Evolutionary conservation across 768 basidiomycete genomes (phyloP).

Genomic region (Tubosaeta sp.): DNA sequence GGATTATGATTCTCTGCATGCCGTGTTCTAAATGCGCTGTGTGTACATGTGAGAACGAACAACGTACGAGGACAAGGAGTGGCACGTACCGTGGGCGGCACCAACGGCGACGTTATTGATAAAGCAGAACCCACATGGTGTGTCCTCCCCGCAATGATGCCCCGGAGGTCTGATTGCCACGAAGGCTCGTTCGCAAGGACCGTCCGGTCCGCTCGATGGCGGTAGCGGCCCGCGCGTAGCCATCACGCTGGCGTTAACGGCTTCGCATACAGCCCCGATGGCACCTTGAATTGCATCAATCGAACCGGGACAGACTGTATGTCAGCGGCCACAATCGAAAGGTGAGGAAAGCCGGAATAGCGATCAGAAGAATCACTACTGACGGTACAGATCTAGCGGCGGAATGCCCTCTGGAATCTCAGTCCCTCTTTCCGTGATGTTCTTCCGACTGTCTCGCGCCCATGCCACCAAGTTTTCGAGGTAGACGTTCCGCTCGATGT

Average conservation of each 20-base stretch:
- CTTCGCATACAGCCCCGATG: conserved; percentile 80
- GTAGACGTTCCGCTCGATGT: conserved; percentile 63
- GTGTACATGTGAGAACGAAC: neutral
- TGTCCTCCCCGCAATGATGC: conserved; percentile 90
- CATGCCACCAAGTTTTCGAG: conserved; percentile 59
- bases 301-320: conserved; percentile 71
- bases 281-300: conserved; percentile 78
- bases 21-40: conserved; percentile 78
- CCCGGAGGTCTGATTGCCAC: conserved; percentile 88
- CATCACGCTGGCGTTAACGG: conserved; percentile 64
- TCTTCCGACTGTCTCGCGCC: conserved; percentile 55
- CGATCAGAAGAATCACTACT: conserved; percentile 20
- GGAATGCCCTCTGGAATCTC: conserved; percentile 68
- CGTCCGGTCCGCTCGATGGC: neutral
- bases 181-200: conserved; percentile 51
- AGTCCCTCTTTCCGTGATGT: conserved; percentile 55
- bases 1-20: conserved; percentile 73
- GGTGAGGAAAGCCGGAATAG: neutral
- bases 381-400: conserved; percentile 41
- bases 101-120: conserved; percentile 90
- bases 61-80: neutral
- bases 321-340: neutral
- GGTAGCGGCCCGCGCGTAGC: conserved; percentile 18
- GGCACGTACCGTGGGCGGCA: conserved; percentile 86
- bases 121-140: conserved; percentile 92